These are phyloP conservation scores for Limonomyces culmigenus DNA, from an alignment of 1,284 basidiomycete species.

Conservation along the genomic window DNA sequence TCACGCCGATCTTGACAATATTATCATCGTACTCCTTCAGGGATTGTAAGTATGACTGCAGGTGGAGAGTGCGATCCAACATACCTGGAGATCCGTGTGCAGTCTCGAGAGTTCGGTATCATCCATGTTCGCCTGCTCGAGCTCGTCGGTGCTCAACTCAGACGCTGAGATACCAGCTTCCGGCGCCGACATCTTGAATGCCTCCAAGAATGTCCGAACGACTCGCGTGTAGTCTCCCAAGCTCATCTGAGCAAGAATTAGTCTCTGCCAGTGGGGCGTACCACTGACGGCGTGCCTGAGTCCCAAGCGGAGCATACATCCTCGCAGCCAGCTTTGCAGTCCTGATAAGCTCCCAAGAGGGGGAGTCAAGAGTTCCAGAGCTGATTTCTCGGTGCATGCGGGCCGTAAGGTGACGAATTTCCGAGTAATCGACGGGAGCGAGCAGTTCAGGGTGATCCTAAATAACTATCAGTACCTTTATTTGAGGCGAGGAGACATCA, in stretches of 20 bases:
- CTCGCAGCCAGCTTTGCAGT: conserved; percentile 58
- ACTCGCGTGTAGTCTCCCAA: conserved; percentile 72
- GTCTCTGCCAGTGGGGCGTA: too few relatives aligned
- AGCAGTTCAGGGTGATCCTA: conserved; percentile 57
- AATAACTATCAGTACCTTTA: neutral
- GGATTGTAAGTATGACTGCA: too few relatives aligned
- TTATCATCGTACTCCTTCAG: conserved; percentile 55
- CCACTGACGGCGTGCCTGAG: conserved; percentile 20
- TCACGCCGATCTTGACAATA: conserved; percentile 46
- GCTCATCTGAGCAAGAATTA: conserved; percentile 29
- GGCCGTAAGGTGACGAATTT: conserved; percentile 45
- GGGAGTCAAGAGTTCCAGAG: conserved; percentile 63
- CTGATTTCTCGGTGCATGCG: conserved; percentile 52
- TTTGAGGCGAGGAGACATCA: too few relatives aligned
- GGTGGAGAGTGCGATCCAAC: conserved; percentile 6
- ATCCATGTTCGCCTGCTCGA: too few relatives aligned
- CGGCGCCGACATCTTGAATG: conserved; percentile 35
- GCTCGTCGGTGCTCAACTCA: too few relatives aligned
- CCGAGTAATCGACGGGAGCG: conserved; percentile 41
- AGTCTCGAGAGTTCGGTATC: too few relatives aligned
- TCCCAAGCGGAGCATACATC: conserved; percentile 73
- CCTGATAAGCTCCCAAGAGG: conserved; percentile 65
- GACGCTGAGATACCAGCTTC: too few relatives aligned
- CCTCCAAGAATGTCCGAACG: conserved; percentile 54
- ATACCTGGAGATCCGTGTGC: neutral